Evolutionary conservation across 2,329 filamentous ascomycete genomes (phyloP).

Genomic region (Allantophomopsis lycopodina): DNA sequence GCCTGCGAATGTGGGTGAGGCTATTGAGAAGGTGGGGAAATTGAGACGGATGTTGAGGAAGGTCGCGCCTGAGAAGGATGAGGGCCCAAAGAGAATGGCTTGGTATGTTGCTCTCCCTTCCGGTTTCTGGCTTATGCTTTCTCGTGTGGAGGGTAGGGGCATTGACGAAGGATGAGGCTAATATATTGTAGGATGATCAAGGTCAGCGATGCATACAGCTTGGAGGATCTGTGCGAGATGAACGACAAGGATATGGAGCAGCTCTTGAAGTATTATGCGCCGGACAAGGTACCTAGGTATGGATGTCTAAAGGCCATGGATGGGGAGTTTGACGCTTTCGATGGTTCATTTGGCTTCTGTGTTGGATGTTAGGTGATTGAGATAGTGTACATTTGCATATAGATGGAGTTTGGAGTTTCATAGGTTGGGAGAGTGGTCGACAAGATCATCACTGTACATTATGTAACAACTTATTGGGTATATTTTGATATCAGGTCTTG

Average conservation of each 20-base stretch:
- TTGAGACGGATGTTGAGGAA: slow-evolving; percentile 68
- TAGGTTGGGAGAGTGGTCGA: no score
- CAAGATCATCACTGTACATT: no score
- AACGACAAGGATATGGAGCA: slow-evolving; percentile 73
- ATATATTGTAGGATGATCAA: slow-evolving; percentile 61
- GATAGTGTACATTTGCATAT: no score
- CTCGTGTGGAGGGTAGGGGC: not conserved
- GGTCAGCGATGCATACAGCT: slow-evolving; percentile 75
- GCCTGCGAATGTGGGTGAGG: slow-evolving; percentile 68
- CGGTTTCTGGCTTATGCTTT: no score
- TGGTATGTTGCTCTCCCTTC: slow-evolving; percentile 40
- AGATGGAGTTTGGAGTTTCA: no score
- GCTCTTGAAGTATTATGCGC: slow-evolving; percentile 61
- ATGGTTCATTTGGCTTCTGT: slow-evolving; percentile 19
- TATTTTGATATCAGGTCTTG: no score
- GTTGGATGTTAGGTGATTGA: slow-evolving; percentile 11
- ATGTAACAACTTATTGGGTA: no score
- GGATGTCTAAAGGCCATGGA: slow-evolving; percentile 41
- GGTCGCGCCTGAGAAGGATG: slow-evolving; percentile 56
- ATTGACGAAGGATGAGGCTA: slow-evolving; percentile 10
- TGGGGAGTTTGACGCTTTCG: slow-evolving; percentile 11
- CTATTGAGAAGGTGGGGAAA: slow-evolving; percentile 72
- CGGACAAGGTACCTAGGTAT: slow-evolving; percentile 38
- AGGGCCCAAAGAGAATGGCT: slow-evolving; percentile 79
- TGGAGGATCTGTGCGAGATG: slow-evolving; percentile 75